Conservation (phyloP, 257 asterid genomes). For the Linderniella brevidens region DNA sequence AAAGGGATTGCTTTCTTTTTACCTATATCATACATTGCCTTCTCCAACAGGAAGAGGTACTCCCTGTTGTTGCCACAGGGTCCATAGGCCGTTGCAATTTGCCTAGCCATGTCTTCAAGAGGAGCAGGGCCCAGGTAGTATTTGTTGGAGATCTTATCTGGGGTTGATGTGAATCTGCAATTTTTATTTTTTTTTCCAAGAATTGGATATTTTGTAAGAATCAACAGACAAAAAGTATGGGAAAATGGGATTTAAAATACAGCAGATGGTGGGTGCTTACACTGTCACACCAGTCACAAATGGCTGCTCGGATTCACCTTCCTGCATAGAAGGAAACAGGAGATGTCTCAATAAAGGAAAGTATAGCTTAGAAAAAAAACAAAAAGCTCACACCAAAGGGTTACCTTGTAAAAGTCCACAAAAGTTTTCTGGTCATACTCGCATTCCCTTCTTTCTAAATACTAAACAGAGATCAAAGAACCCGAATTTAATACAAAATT, state of each 20-base stretch:
- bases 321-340: constrained; percentile 22
- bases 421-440: constrained; percentile 66
- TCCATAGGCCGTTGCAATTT: constrained; percentile 85
- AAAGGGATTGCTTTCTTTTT: constrained; percentile 1
- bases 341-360: neutral
- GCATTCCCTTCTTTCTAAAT: constrained; percentile 79
- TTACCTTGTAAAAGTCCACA: constrained; percentile 58
- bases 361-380: neutral
- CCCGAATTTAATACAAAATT: neutral
- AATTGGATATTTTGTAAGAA: neutral
- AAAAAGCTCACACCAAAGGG: constrained; percentile 1
- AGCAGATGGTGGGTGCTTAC: constrained; percentile 21
- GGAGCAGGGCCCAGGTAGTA: constrained; percentile 93
- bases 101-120: constrained; percentile 71
- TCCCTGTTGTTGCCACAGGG: constrained; percentile 88
- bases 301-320: constrained; percentile 36
- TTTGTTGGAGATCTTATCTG: constrained; percentile 56
- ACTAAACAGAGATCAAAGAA: constrained; percentile 18
- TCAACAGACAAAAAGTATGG: no score
- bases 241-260: neutral
- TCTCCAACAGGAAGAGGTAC: constrained; percentile 65
- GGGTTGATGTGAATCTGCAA: constrained; percentile 81
- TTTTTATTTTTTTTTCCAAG: no score
- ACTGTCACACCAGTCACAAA: constrained; percentile 54
- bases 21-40: constrained; percentile 74